A percentile compares a stretch with the other conserved stretches of the same genome.
phyloP scores from a whole-genome alignment of 2,329 filamentous ascomycete genomes.

The Microcera coccophila region DNA sequence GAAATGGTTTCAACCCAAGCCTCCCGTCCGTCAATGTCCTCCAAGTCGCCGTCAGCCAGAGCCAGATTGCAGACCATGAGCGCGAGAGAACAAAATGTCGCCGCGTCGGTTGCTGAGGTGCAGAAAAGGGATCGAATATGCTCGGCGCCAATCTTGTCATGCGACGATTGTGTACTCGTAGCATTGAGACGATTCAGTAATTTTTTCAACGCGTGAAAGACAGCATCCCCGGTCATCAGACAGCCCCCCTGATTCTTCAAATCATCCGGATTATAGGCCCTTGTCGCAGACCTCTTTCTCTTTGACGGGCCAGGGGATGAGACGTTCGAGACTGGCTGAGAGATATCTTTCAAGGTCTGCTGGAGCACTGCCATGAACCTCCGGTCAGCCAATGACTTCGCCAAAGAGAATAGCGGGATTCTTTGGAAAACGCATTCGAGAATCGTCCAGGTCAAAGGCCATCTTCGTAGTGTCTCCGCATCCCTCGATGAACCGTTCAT shows the following conservation, averaged over 20 bases:
- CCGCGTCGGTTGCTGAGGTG: conserved; percentile 45
- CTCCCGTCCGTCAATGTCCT: conserved; percentile 36
- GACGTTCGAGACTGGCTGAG: conserved; percentile 29
- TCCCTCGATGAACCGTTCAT: conserved; percentile 48
- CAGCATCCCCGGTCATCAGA: conserved; percentile 43
- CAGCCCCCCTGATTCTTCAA: conserved; percentile 41
- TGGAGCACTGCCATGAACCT: conserved; percentile 65
- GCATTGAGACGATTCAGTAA: conserved; percentile 46
- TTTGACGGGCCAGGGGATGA: conserved; percentile 33
- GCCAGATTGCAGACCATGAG: conserved; percentile 43
- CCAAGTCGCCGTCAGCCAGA: conserved; percentile 29
- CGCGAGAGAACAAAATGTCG: conserved; percentile 43
- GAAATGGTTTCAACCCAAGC: conserved; percentile 47
- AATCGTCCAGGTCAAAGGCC: conserved; percentile 58
- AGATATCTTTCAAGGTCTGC: conserved; percentile 59
- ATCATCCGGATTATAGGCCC: conserved; percentile 37
- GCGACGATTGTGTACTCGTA: conserved; percentile 32
- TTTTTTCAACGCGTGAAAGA: conserved; percentile 45
- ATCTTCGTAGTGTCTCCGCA: conserved; percentile 52
- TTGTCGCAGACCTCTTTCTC: conserved; percentile 42
- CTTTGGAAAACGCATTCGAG: conserved; percentile 57
- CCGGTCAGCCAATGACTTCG: conserved; percentile 66
- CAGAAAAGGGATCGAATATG: conserved; percentile 57
- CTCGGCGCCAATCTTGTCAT: conserved; percentile 52
- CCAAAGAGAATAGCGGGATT: conserved; percentile 66